Percentiles rank a stretch among this genome's conserved stretches.
Evolutionary conservation across 257 asterid species (phyloP).

Genomic region (Gentiana straminea): DNA sequence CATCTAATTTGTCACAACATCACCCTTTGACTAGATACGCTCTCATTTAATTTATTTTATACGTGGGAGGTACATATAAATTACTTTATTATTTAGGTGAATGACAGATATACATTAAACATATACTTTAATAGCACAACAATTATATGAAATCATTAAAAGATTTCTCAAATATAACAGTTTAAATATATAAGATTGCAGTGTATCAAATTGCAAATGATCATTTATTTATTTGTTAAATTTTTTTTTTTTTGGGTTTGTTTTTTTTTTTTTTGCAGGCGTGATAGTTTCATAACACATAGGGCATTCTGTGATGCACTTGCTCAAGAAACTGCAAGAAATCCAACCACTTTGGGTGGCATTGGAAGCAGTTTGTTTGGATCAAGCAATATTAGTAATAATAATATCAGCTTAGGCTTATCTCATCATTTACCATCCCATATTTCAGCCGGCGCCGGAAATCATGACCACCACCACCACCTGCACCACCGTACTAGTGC

Average conservation of each 20-base stretch:
- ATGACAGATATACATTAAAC: no score
- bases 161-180: no score
- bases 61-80: no score
- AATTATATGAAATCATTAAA: no score
- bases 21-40: no score
- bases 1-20: no score
- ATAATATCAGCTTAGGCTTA: constrained; percentile 28
- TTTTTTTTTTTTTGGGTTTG: background rate
- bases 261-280: constrained; percentile 30
- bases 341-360: constrained; percentile 36
- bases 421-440: constrained; percentile 25
- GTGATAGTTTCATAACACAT: constrained; percentile 78
- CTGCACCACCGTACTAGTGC: background rate
- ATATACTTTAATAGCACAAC: no score
- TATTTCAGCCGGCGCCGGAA: background rate
- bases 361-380: constrained; percentile 36
- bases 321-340: constrained; percentile 66
- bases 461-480: background rate
- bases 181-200: no score
- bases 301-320: constrained; percentile 84
- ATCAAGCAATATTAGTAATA: background rate
- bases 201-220: no score
- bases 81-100: no score
- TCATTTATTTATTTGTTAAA: no score
- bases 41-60: no score